A percentile compares a stretch with the other conserved stretches of the same genome.
Evolutionary conservation across 129 eudicot genomes (phyloP).

Genomic region (Lactuca saligna): DNA sequence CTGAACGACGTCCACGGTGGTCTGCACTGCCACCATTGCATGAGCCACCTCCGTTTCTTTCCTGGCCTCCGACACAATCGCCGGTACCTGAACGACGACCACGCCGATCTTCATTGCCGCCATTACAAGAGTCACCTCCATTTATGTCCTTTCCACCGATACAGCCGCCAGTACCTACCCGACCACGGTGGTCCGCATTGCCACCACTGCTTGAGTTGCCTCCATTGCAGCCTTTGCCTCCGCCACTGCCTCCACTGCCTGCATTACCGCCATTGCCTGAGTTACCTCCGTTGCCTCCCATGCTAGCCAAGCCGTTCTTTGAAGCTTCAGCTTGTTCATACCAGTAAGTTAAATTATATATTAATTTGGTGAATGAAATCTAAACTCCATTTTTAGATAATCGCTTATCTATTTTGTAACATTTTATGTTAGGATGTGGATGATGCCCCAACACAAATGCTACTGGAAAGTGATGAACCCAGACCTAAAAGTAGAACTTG

Average conservation of each 20-base stretch:
- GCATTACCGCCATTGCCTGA: constrained; percentile 28
- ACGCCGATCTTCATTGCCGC: background rate
- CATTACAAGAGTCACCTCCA: constrained; percentile 1
- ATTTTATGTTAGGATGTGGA: constrained; percentile 55
- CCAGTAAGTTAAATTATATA: constrained; percentile 45
- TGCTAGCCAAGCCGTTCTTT: constrained; percentile 50
- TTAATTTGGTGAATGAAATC: background rate
- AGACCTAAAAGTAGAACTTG: constrained; percentile 48
- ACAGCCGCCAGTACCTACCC: background rate
- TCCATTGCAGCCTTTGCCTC: constrained; percentile 3
- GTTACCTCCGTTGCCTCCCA: constrained; percentile 43
- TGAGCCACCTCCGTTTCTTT: constrained; percentile 2
- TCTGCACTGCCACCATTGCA: background rate
- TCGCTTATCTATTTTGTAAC: too few species aligned
- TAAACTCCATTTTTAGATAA: too few species aligned
- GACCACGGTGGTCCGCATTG: background rate
- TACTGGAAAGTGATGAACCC: constrained; percentile 69
- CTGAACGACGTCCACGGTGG: too few species aligned
- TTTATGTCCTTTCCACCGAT: background rate
- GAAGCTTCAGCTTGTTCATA: constrained; percentile 79
- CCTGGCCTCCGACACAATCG: background rate
- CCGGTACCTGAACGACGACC: background rate
- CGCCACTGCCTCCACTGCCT: constrained; percentile 17
- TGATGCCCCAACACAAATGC: constrained; percentile 69
- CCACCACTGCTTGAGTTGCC: constrained; percentile 3